phyloP scores from a whole-genome alignment of 306 rosid genomes.

The Gleditsia sinensis region DNA sequence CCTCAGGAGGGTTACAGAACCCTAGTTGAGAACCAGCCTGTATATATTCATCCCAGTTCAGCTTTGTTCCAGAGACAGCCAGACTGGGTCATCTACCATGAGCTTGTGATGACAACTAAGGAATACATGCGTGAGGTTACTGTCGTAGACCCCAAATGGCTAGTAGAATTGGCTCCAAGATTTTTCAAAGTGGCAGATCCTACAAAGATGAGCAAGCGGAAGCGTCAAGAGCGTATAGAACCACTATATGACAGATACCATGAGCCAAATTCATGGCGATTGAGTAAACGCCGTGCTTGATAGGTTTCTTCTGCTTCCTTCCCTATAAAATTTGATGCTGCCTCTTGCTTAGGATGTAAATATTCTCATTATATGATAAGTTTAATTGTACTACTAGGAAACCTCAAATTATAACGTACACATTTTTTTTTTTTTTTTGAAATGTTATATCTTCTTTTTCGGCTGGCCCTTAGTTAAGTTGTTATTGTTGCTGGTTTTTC shows the following conservation, averaged over 20 bases:
- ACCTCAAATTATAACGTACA: neutral
- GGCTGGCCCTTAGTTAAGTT: neutral
- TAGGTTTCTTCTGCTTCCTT: constrained; percentile 25
- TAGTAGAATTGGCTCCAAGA: constrained; percentile 81
- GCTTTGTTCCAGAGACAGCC: constrained; percentile 83
- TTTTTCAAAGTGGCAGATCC: constrained; percentile 78
- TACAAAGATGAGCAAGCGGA: constrained; percentile 74
- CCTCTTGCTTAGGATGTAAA: constrained; percentile 2
- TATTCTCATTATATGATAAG: constrained; percentile 17
- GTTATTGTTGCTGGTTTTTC: neutral
- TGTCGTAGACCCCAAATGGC: constrained; percentile 82
- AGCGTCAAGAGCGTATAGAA: constrained; percentile 73
- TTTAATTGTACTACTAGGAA: neutral
- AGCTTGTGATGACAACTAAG: constrained; percentile 83
- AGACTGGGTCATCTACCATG: constrained; percentile 89
- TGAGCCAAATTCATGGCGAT: constrained; percentile 88
- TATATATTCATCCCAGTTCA: constrained; percentile 76
- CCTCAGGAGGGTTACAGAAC: constrained; percentile 88
- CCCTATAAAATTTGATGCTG: neutral
- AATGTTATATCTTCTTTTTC: neutral
- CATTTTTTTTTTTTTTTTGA: neutral
- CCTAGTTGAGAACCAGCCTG: constrained; percentile 79
- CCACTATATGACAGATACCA: constrained; percentile 83
- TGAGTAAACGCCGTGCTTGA: constrained; percentile 76
- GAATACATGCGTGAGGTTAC: constrained; percentile 87